Evolutionary conservation across 805 yeast genomes (phyloP), one percentile per base, ranked within the genome.

Genomic region (Monosporozyma aerobia): DNA sequence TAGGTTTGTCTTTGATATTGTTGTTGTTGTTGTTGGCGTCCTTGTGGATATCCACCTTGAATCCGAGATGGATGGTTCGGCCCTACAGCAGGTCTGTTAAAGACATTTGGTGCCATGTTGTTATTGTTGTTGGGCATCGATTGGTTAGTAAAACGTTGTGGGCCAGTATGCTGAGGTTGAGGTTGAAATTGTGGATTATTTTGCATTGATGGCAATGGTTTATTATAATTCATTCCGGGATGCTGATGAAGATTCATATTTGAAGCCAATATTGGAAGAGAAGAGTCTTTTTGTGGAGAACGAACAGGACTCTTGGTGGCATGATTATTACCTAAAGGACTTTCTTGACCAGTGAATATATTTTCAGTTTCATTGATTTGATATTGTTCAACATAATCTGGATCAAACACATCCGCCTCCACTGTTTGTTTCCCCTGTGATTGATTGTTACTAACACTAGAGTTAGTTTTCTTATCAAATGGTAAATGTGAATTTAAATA

Each of bases 321-420:
- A 5, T 47, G 8, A 3, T 33, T 11, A 35, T 22, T 47, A 16
- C 14, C 39, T 13, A 25, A 48, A 13, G 32, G 65, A 45, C 65
- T 66, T 53, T 47, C 27, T 25, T 47, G 43, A 23, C 5, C 35
- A 16, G 9, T 48, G 25, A 25, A 48, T 5, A 41, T 65, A 45
- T 65, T 67, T 54, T 68, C 70, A 58, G 47, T 55, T 50, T 55
- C 67, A 14, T 59, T 53, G 59, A 63, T 57, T 39, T 65, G 64
- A 30, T 59, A 58, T 47, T 65, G 63, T 51, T 63, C 70, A 51
- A 58, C 52, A 51, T 57, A 67, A 52, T 62, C 67, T 13, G 69
- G 65, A 49, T 64, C 67, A 52, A 64, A 64, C 4, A 66, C 65
- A 52, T 67, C 62, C 4, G 19, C 48, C 2, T 51, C 55, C 10